These are phyloP conservation scores for Pseudogymnoascus sp. DNA, from an alignment of 2,329 filamentous ascomycete genomes.

Conservation along the genomic window DNA sequence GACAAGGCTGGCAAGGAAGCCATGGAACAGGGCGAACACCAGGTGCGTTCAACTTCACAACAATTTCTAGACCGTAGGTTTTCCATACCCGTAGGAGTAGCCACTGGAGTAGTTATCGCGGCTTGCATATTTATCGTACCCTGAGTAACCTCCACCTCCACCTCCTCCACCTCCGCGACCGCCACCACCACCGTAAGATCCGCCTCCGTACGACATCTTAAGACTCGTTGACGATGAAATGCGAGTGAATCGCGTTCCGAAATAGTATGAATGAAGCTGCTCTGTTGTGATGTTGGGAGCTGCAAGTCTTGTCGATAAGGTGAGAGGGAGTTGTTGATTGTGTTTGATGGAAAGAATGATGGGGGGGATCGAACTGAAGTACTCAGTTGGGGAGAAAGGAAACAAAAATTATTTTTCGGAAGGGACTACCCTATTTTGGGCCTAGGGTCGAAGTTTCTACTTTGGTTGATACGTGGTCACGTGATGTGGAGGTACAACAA, in stretches of 20 bases:
- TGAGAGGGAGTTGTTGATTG: constrained; percentile 3
- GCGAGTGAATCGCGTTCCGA: constrained; percentile 8
- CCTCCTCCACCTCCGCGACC: constrained; percentile 37
- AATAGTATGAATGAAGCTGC: constrained; percentile 4
- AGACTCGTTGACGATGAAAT: not conserved
- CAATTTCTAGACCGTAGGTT: constrained; percentile 31
- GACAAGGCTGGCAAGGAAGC: not conserved
- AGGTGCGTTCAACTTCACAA: constrained; percentile 27
- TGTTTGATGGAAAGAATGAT: constrained; percentile 9
- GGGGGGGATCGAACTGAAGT: constrained; percentile 7
- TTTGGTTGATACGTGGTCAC: not conserved
- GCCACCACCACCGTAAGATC: constrained; percentile 44
- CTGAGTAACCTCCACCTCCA: constrained; percentile 45
- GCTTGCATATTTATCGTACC: constrained; percentile 46
- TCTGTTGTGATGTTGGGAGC: constrained; percentile 6
- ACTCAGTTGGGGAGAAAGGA: constrained; percentile 6
- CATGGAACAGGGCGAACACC: constrained; percentile 6
- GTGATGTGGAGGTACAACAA: not conserved
- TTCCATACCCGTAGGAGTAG: constrained; percentile 43
- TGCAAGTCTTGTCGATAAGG: constrained; percentile 1
- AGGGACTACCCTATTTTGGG: constrained; percentile 8
- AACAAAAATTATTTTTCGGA: constrained; percentile 10
- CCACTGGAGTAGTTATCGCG: constrained; percentile 40
- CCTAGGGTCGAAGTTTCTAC: constrained; percentile 10
- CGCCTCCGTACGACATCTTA: constrained; percentile 66